Percentiles rank a stretch among this genome's conserved stretches.
phyloP scores from a whole-genome alignment of 306 rosid species.

The Cicer pinnatifidum region DNA sequence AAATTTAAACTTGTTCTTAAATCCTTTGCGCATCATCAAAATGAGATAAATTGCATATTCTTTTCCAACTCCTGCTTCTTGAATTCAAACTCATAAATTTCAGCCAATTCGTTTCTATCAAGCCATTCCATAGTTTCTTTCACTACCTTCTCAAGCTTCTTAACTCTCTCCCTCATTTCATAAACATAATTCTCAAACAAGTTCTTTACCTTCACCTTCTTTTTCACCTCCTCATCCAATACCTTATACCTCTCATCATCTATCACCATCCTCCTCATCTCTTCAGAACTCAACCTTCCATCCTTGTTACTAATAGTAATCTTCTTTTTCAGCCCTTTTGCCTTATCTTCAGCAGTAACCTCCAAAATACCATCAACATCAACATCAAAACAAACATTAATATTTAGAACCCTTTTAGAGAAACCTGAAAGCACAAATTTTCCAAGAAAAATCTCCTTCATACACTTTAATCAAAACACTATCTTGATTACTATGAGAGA shows the following conservation, averaged over 20 bases:
- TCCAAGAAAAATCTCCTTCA: slow-evolving; percentile 52
- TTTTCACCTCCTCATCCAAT: slow-evolving; percentile 48
- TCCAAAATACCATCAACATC: slow-evolving; percentile 49
- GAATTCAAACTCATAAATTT: slow-evolving; percentile 49
- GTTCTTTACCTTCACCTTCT: slow-evolving; percentile 49
- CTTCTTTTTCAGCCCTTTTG: slow-evolving; percentile 36
- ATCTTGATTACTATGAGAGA: slow-evolving; percentile 16
- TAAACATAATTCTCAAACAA: slow-evolving; percentile 48
- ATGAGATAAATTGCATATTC: background rate
- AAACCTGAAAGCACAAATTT: slow-evolving; percentile 42
- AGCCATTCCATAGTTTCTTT: slow-evolving; percentile 52
- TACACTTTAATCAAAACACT: slow-evolving; percentile 43
- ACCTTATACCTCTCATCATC: slow-evolving; percentile 45
- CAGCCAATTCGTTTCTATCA: slow-evolving; percentile 53
- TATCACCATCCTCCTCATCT: slow-evolving; percentile 50
- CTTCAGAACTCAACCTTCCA: slow-evolving; percentile 49
- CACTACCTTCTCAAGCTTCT: slow-evolving; percentile 41
- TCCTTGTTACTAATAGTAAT: slow-evolving; percentile 48
- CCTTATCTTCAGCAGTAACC: slow-evolving; percentile 42
- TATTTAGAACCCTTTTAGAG: slow-evolving; percentile 31
- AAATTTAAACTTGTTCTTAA: background rate
- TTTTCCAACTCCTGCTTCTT: slow-evolving; percentile 47
- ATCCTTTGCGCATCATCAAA: background rate
- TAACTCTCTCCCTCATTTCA: slow-evolving; percentile 42
- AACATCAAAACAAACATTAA: slow-evolving; percentile 47